Conservation (phyloP, 345 rosid genomes). For the Brassica juncea region DNA sequence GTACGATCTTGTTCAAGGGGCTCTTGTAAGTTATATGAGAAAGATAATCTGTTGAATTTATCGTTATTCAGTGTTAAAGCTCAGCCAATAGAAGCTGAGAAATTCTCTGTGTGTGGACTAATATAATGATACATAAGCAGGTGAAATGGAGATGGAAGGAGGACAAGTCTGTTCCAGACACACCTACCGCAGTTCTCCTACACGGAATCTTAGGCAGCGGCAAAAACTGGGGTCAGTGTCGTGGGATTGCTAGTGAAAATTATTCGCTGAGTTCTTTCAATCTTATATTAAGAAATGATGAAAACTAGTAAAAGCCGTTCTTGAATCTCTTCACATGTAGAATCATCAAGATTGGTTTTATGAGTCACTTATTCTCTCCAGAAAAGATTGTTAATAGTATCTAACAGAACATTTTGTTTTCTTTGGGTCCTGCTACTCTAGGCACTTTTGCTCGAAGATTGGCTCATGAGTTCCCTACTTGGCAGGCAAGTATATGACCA, state of each 20-base stretch:
- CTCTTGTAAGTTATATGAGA: slow-evolving; percentile 58
- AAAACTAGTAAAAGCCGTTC: neutral
- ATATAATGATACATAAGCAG: slow-evolving; percentile 33
- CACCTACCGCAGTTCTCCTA: slow-evolving; percentile 91
- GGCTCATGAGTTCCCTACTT: slow-evolving; percentile 79
- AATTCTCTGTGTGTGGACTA: slow-evolving; percentile 4
- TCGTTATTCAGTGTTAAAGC: too few species aligned
- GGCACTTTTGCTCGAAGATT: slow-evolving; percentile 87
- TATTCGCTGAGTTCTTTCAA: neutral
- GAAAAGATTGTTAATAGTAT: neutral
- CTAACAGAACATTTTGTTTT: neutral
- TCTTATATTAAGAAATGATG: neutral
- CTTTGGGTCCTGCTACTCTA: slow-evolving; percentile 30
- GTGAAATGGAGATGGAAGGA: slow-evolving; percentile 77
- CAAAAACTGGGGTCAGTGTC: slow-evolving; percentile 87
- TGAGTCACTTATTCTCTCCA: neutral
- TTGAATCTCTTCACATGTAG: slow-evolving; percentile 3
- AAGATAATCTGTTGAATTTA: too few species aligned
- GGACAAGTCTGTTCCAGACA: slow-evolving; percentile 71
- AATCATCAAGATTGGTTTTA: neutral
- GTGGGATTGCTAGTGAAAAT: neutral
- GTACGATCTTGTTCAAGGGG: slow-evolving; percentile 89
- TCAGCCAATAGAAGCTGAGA: neutral
- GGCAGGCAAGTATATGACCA: slow-evolving; percentile 63
- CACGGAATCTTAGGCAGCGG: slow-evolving; percentile 91